phyloP scores from a whole-genome alignment of 805 yeast genomes.

The Candida michaelii region DNA sequence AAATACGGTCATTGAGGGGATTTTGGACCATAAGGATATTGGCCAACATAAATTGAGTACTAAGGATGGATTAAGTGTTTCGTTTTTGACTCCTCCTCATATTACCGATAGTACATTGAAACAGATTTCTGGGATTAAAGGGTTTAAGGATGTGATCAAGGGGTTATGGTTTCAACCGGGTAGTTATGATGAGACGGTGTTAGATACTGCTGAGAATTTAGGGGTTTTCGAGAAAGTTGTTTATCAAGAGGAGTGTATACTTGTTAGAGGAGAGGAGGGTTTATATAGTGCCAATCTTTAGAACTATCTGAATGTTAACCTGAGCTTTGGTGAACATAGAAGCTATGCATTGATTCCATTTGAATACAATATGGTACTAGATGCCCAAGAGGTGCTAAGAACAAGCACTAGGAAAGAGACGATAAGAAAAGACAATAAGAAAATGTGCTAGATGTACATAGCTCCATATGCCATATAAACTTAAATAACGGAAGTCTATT shows the following conservation, averaged over 20 bases:
- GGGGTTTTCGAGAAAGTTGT: constrained; percentile 35
- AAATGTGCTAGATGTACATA: too few relatives aligned
- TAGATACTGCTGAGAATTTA: constrained; percentile 39
- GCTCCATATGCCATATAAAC: too few relatives aligned
- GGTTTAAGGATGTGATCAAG: constrained; percentile 40
- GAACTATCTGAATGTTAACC: too few relatives aligned
- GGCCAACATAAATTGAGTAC: constrained; percentile 24
- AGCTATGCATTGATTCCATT: too few relatives aligned
- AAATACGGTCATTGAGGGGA: constrained; percentile 24
- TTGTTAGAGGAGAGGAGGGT: constrained; percentile 64
- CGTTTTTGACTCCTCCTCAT: constrained; percentile 75
- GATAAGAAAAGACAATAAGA: too few relatives aligned
- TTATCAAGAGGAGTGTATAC: constrained; percentile 63
- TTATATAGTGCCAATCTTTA: constrained; percentile 37
- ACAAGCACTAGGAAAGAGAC: too few relatives aligned
- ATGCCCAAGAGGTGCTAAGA: too few relatives aligned
- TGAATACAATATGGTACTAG: too few relatives aligned
- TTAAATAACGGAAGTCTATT: too few relatives aligned
- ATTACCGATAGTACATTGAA: constrained; percentile 44
- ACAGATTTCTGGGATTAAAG: constrained; percentile 40
- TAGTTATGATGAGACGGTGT: constrained; percentile 54
- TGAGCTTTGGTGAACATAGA: too few relatives aligned
- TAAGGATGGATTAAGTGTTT: constrained; percentile 52
- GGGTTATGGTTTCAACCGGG: constrained; percentile 88
- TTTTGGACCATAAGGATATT: constrained; percentile 19